Conservation (phyloP, 768 basidiomycete genomes). For the Dacryopinax spathularia region DNA sequence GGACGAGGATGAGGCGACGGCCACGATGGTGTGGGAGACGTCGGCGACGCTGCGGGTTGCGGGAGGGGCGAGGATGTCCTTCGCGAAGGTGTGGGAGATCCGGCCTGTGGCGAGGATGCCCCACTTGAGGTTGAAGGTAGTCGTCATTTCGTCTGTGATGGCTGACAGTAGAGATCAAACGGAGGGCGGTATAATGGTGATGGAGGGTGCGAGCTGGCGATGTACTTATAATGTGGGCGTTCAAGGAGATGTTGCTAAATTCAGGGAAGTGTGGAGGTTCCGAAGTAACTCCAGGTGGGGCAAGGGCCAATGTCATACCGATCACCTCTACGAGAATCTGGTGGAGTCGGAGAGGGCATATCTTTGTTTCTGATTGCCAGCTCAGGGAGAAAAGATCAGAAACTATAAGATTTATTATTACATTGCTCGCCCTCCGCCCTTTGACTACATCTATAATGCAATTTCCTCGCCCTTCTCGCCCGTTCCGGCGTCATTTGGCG, state of each 20-base stretch:
- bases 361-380: too few relatives aligned
- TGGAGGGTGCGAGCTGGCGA: neutral
- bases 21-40: slow-evolving; percentile 9
- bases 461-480: neutral
- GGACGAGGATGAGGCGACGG: slow-evolving; percentile 10
- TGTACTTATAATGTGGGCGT: neutral
- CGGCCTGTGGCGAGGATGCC: slow-evolving; percentile 12
- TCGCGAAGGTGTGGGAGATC: slow-evolving; percentile 9
- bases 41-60: slow-evolving; percentile 5
- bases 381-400: too few relatives aligned
- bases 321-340: too few relatives aligned
- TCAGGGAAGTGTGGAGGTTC: neutral
- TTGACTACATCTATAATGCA: neutral
- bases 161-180: neutral
- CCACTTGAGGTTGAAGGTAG: slow-evolving; percentile 9
- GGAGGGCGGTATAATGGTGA: neutral
- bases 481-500: neutral
- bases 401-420: neutral
- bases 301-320: neutral
- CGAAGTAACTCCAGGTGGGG: slow-evolving; percentile 3
- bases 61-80: slow-evolving; percentile 13
- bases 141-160: neutral
- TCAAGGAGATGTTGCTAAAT: neutral
- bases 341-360: too few relatives aligned
- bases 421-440: neutral